These are phyloP conservation scores for Berkeleyomyces rouxiae DNA, from an alignment of 2,329 filamentous ascomycete species.

Conservation along the genomic window DNA sequence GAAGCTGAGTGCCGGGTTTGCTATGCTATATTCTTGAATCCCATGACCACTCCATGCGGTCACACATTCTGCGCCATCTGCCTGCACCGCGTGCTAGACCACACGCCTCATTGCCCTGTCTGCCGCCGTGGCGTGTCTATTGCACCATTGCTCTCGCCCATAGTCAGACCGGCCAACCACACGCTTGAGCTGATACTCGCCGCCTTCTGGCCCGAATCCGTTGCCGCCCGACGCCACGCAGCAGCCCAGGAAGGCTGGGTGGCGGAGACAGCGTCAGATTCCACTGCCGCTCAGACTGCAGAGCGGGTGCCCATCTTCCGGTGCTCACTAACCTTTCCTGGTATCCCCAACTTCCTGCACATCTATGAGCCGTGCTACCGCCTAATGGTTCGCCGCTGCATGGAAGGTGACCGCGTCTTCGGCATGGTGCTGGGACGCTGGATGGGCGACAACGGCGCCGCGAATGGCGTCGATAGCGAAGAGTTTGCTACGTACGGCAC, in stretches of 20 bases:
- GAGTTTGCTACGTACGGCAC: constrained; percentile 62
- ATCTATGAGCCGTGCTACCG: constrained; percentile 89
- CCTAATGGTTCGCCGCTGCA: constrained; percentile 66
- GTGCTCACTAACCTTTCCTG: constrained; percentile 65
- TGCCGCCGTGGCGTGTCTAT: constrained; percentile 51
- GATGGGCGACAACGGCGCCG: constrained; percentile 23
- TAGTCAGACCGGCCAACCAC: constrained; percentile 39
- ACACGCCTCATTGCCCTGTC: constrained; percentile 62
- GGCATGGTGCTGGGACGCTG: constrained; percentile 65
- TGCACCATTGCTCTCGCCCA: constrained; percentile 26
- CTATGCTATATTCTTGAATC: constrained; percentile 65
- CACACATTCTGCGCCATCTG: constrained; percentile 81
- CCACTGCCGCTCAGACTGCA: constrained; percentile 31
- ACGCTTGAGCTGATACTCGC: constrained; percentile 46
- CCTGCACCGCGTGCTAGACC: constrained; percentile 57
- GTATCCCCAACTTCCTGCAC: constrained; percentile 71
- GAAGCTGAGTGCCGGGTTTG: constrained; percentile 85
- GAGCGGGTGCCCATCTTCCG: constrained; percentile 52
- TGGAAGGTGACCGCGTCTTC: constrained; percentile 60
- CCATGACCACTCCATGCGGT: constrained; percentile 69
- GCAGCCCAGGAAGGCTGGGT: constrained; percentile 36
- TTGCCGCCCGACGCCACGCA: constrained; percentile 39
- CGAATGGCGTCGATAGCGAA: constrained; percentile 17
- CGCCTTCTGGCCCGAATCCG: constrained; percentile 50
- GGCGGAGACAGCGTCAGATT: constrained; percentile 28